A percentile compares a stretch with the other conserved stretches of the same genome.
phyloP scores from a whole-genome alignment of 805 yeast genomes.

The Ogataea glucozyma region DNA sequence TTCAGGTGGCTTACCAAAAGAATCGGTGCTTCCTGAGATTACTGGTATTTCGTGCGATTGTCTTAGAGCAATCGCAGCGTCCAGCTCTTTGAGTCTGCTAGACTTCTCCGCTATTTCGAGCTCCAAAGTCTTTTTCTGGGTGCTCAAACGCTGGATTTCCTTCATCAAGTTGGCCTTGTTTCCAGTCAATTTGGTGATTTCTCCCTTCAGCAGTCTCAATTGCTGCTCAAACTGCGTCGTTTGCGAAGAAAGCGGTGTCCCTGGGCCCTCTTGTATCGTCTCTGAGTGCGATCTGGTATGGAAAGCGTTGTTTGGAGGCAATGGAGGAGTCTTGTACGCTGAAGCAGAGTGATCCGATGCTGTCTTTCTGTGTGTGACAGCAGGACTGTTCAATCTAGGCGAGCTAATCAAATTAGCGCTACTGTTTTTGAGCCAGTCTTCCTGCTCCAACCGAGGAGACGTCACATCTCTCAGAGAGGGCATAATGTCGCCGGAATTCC shows the following conservation, averaged over 20 bases:
- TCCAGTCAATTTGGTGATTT: conserved; percentile 40
- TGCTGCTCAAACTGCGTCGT: conserved; percentile 41
- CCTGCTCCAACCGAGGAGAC: conserved; percentile 18
- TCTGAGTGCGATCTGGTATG: conserved; percentile 49
- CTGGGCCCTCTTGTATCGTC: conserved; percentile 38
- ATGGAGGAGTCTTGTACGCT: conserved; percentile 46
- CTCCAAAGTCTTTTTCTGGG: conserved; percentile 47
- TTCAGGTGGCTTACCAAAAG: conserved; percentile 13
- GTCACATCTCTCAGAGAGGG: conserved; percentile 19
- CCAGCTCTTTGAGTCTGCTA: conserved; percentile 19
- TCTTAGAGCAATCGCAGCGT: conserved; percentile 6
- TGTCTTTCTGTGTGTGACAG: conserved; percentile 24
- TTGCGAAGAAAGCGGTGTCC: conserved; percentile 24
- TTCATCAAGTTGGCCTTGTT: conserved; percentile 44
- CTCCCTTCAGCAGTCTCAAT: conserved; percentile 39
- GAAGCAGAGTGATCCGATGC: conserved; percentile 34
- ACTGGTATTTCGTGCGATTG: conserved; percentile 9
- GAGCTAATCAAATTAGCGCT: conserved; percentile 10
- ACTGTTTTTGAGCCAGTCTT: conserved; percentile 8
- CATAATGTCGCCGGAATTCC: conserved; percentile 13
- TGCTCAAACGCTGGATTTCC: conserved; percentile 54
- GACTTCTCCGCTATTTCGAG: conserved; percentile 41
- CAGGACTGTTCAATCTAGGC: not conserved
- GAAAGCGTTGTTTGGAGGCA: conserved; percentile 35
- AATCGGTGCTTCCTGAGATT: conserved; percentile 9